Evolutionary conservation across 108 stramenopile genomes (phyloP).

Genomic region (Pseudonitzschia delicatissima): DNA sequence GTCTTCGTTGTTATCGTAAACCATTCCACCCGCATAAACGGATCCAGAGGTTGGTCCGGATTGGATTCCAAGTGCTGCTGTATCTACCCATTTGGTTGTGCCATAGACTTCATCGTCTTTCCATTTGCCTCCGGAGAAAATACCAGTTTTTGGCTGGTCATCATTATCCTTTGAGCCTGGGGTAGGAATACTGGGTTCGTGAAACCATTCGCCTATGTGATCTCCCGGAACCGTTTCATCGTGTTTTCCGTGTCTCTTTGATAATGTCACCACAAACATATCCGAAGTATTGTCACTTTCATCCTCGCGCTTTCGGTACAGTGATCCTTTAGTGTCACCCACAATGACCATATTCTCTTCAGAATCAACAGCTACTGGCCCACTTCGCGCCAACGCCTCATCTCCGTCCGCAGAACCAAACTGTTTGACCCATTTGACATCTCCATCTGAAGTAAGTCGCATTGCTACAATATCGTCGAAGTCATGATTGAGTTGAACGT

Average conservation of each 20-base stretch:
- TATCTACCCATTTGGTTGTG: background rate
- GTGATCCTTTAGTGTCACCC: constrained; percentile 39
- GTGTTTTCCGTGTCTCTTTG: constrained; percentile 2
- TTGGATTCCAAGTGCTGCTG: constrained; percentile 5
- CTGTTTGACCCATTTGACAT: constrained; percentile 31
- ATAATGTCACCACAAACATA: constrained; percentile 12
- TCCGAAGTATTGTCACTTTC: constrained; percentile 1
- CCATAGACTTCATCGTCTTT: background rate
- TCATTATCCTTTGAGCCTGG: background rate
- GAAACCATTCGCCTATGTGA: background rate
- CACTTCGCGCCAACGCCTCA: constrained; percentile 29
- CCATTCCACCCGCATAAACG: constrained; percentile 21
- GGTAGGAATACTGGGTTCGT: background rate
- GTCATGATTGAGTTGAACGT: background rate
- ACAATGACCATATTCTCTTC: constrained; percentile 35
- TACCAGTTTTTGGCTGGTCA: background rate
- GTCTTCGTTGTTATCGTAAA: constrained; percentile 3
- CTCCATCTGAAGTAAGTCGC: constrained; percentile 16
- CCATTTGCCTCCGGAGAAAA: background rate
- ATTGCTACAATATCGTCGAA: constrained; percentile 15
- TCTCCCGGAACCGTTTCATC: background rate
- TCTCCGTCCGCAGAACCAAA: constrained; percentile 29
- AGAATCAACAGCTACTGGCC: constrained; percentile 20
- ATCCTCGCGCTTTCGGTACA: constrained; percentile 22
- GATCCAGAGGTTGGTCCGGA: constrained; percentile 25